Evolutionary conservation across 75 land plant genomes (phyloP), one percentile per base, ranked within the genome.

Genomic region (Ceratopteris richardii): DNA sequence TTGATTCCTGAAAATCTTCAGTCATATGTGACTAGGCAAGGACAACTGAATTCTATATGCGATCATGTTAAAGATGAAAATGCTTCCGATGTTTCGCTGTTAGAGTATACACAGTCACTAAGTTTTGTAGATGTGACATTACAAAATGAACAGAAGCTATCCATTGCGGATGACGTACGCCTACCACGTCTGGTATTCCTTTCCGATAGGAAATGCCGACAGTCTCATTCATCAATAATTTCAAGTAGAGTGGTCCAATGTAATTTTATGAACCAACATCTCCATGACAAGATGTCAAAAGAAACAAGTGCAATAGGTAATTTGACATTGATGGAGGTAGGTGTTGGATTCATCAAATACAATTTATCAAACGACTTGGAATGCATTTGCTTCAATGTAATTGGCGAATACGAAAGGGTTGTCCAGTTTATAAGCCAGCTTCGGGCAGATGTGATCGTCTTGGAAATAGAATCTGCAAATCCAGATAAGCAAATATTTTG

Each of bases 361-460:
- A 17, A 33, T 2, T 2, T 2, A 14, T 46, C 50, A 5, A 14
- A 18, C 13, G 5, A 21, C 3, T 6, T 21, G 50, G 50, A 4
- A 4, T 33, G 37, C 9, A 9, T 33, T 33, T 33, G 37, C 37
- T 4, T 33, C 9, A 4, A n/a, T 2, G 17, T 46, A 2, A n/a
- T 17, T 46, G 50, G 50, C 7, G 37, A 33, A 4, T 33, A 33
- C 37, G 9, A 9, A 9, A 33, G 37, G 9, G 22, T 46, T 2
- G 14, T 46, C 2, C 2, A 14, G 12, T 46, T 46, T 21, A 17
- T 46, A n/a, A 14, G 22, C 4, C 13, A 46, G 13, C 5, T 21
- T n/a, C n/a, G n/a, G n/a, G 50, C 50, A n/a, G 50, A 46, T 46
- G 50, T 46, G 22, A 46, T 46, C 50, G 4, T 46, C 14, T 14